These are phyloP conservation scores for Nemania sp. DNA, from an alignment of 2,329 filamentous ascomycete genomes.

Conservation along the genomic window DNA sequence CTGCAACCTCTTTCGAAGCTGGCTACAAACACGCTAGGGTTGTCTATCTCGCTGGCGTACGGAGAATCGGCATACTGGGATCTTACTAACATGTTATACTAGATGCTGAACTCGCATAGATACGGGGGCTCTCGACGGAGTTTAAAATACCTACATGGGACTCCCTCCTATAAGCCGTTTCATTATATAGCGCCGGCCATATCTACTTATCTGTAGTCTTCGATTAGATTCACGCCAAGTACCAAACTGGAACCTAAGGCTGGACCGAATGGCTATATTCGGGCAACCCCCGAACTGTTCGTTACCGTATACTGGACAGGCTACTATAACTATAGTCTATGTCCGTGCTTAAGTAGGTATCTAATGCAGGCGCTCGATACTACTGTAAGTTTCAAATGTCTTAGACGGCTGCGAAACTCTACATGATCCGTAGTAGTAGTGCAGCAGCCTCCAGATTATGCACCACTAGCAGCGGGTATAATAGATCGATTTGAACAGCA, in stretches of 20 bases:
- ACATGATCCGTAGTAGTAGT: neutral
- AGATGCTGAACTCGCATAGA: neutral
- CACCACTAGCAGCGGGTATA: neutral
- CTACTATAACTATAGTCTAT: neutral
- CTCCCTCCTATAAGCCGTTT: neutral
- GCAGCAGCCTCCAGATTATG: neutral
- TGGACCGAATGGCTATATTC: slow-evolving; percentile 43
- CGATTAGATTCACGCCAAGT: slow-evolving; percentile 23
- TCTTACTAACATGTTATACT: neutral
- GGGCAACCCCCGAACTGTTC: slow-evolving; percentile 45
- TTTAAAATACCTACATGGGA: neutral
- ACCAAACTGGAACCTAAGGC: slow-evolving; percentile 32
- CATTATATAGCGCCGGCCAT: neutral
- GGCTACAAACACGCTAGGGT: neutral
- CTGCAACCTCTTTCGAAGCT: neutral
- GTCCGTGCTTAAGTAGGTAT: slow-evolving; percentile 8
- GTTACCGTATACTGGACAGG: neutral
- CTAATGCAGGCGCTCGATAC: slow-evolving; percentile 11
- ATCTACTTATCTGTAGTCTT: slow-evolving; percentile 15
- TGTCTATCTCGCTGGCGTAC: neutral
- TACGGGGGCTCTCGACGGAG: neutral
- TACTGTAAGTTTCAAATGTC: neutral
- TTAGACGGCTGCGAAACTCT: neutral
- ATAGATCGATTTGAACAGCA: neutral
- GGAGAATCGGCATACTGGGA: neutral